Evolutionary conservation across 2,329 filamentous ascomycete genomes (phyloP), one percentile per base, ranked within the genome.

Genomic region (Knoxdaviesia proteae): DNA sequence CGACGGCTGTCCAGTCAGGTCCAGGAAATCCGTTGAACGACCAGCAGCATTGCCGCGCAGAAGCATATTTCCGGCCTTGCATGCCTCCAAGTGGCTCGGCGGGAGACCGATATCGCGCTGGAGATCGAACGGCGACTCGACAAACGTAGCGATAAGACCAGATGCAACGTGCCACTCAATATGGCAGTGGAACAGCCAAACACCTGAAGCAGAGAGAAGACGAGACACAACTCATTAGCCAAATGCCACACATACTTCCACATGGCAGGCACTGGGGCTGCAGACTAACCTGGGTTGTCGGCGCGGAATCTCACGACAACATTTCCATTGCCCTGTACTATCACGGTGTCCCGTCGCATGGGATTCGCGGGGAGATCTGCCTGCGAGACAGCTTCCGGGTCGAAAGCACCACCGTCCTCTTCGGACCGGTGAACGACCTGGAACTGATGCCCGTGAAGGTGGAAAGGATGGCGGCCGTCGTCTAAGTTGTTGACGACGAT

Each of bases 181-280:
- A 54, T 88, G 82, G 58, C 81, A 87, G 58, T 86, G 81, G 61
- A 86, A 81, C 4, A 80, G 56, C 76, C 76, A 81, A 29, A 80
- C 62, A 35, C 71, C 43, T 20, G 20, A 20, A 20, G 20, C 20
- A 20, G 20, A 20, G 20, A 20, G 20, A 11, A 6, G 11, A 46
- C 46, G 54, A 30, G 56, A 52, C n/a, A 39, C 33, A 8, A 6
- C 7, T 1, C 6, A 9, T 32, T 3, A 6, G 10, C 56, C 56
- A 61, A 46, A 56, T 51, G 49, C 76, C 77, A 2, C 20, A 20
- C 20, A 20, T 20, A 20, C 20, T 20, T 20, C 20, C 20, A 20
- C 20, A 20, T 20, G 3, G 20, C 20, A 20, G 3, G 20, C 20
- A 20, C 20, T 20, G 20, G 20, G 20, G 20, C 20, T 20, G 3